A percentile compares a stretch with the other conserved stretches of the same genome.
phyloP scores from a whole-genome alignment of 1,284 basidiomycete genomes.

The Ceratobasidium sp. region DNA sequence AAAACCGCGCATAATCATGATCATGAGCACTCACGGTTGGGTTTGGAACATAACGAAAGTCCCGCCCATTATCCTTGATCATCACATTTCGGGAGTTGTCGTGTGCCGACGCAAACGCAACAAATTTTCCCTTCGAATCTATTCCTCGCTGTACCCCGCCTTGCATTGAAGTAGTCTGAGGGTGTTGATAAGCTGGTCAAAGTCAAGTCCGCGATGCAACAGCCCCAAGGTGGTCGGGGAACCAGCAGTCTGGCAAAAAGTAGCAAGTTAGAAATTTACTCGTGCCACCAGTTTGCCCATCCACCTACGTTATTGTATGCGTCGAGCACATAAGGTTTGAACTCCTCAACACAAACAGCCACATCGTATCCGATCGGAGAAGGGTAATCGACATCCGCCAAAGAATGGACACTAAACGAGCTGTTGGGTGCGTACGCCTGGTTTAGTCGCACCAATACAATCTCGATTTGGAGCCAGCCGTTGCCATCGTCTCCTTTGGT shows the following conservation, averaged over 20 bases:
- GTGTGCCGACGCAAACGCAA: constrained; percentile 27
- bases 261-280: background rate
- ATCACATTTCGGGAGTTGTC: constrained; percentile 30
- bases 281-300: too few species aligned
- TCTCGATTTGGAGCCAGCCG: constrained; percentile 35
- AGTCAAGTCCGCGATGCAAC: constrained; percentile 22
- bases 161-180: background rate
- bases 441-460: constrained; percentile 31
- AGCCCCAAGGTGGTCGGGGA: constrained; percentile 6
- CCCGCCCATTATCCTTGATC: constrained; percentile 32
- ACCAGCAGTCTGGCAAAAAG: constrained; percentile 1
- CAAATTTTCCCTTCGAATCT: constrained; percentile 31
- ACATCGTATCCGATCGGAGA: constrained; percentile 34
- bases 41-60: constrained; percentile 38
- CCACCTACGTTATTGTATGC: constrained; percentile 29
- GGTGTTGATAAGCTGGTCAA: constrained; percentile 15
- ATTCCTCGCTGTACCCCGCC: constrained; percentile 32
- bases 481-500: constrained; percentile 16
- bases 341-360: constrained; percentile 27
- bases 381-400: constrained; percentile 7
- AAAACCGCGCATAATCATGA: too few species aligned
- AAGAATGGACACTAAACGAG: constrained; percentile 15
- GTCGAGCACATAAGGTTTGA: constrained; percentile 24
- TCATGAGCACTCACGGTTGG: constrained; percentile 15
- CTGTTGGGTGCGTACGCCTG: constrained; percentile 26